Conservation (phyloP, 139 green algal species). For the Tetradesmus lagerheimii region DNA sequence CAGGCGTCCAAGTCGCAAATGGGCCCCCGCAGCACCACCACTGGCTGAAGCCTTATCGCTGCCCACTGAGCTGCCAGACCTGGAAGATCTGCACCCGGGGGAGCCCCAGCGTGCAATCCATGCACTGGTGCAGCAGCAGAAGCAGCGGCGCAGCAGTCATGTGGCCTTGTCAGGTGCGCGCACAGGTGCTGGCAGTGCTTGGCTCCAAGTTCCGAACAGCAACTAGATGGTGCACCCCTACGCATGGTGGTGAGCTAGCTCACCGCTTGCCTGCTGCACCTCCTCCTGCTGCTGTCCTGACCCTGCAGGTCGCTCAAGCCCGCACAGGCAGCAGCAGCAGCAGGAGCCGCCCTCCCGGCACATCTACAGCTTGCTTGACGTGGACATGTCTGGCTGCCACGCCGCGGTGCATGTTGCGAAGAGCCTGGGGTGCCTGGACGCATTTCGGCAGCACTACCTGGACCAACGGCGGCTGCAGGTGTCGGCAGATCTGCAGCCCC, state of each 20-base stretch:
- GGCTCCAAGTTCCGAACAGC: too few species aligned
- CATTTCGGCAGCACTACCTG: constrained; percentile 54
- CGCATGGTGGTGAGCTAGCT: too few species aligned
- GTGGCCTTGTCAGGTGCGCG: background rate
- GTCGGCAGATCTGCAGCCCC: constrained; percentile 63
- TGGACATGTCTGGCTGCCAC: constrained; percentile 76
- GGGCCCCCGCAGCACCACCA: background rate
- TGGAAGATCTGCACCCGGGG: constrained; percentile 27
- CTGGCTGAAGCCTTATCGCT: background rate
- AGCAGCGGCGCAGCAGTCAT: background rate
- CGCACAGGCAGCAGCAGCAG: background rate
- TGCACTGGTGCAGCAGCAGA: constrained; percentile 24
- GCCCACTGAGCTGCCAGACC: background rate
- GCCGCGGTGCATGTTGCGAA: constrained; percentile 38
- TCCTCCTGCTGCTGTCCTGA: too few species aligned
- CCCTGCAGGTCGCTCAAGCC: background rate
- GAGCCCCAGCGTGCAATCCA: background rate
- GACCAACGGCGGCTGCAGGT: constrained; percentile 61
- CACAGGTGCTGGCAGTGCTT: too few species aligned
- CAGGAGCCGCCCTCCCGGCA: constrained; percentile 5
- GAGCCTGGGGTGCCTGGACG: constrained; percentile 18
- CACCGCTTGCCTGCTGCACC: too few species aligned
- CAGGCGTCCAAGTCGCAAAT: constrained; percentile 32
- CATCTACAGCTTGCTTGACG: constrained; percentile 52
- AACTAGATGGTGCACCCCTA: too few species aligned